These are phyloP conservation scores for Thamnidium elegans DNA, from an alignment of 192 early-diverging fungal genomes.

Conservation along the genomic window DNA sequence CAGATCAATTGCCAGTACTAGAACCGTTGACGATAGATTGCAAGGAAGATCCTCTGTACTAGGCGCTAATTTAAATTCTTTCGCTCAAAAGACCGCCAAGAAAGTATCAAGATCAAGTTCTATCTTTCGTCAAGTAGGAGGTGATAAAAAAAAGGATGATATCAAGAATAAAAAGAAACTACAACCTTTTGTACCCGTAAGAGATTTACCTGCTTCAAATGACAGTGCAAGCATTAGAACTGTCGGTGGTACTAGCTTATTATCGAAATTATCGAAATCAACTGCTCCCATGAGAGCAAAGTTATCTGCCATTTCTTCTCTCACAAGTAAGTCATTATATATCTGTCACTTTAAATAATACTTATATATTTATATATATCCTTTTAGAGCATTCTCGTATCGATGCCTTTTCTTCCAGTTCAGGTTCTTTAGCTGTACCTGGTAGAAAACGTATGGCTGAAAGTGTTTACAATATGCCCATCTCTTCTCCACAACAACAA, in stretches of 20 bases:
- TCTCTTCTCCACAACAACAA: not conserved
- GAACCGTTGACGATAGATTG: slow-evolving; percentile 17
- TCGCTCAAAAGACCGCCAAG: slow-evolving; percentile 12
- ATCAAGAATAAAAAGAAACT: slow-evolving; percentile 10
- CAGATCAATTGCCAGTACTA: slow-evolving; percentile 20
- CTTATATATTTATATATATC: not conserved
- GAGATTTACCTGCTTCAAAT: slow-evolving; percentile 2
- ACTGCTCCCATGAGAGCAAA: slow-evolving; percentile 37
- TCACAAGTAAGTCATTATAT: slow-evolving; percentile 15
- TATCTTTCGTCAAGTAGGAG: slow-evolving; percentile 3
- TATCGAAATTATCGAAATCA: slow-evolving; percentile 33
- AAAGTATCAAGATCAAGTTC: slow-evolving; percentile 16
- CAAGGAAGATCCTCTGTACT: slow-evolving; percentile 1
- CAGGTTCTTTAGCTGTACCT: not conserved
- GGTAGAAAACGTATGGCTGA: slow-evolving; percentile 18
- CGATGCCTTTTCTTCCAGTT: too few relatives aligned
- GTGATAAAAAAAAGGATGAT: not conserved
- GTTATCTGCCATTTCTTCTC: slow-evolving; percentile 27
- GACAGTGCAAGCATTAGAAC: slow-evolving; percentile 2
- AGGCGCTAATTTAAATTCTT: slow-evolving; percentile 10
- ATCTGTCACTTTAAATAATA: not conserved
- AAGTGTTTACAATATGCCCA: slow-evolving; percentile 35
- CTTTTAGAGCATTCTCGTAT: too few relatives aligned
- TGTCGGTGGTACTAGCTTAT: slow-evolving; percentile 17
- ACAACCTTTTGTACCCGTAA: not conserved